A percentile compares a stretch with the other conserved stretches of the same genome.
Evolutionary conservation across 208 protist species (phyloP).

Genomic region (Crithidia expoeki): DNA sequence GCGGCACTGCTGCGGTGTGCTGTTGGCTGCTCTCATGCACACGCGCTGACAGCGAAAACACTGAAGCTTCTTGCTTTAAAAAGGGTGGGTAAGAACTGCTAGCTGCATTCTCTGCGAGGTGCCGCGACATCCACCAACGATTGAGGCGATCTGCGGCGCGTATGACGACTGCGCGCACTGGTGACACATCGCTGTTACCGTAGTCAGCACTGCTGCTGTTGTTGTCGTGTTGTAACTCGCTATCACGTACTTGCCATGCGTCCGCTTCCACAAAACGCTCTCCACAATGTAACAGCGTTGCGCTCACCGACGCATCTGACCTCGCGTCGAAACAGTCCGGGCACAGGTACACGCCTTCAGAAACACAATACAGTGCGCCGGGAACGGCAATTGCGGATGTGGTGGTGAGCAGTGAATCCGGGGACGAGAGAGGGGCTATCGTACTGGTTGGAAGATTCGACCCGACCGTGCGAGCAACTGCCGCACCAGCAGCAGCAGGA

Average conservation of each 20-base stretch:
- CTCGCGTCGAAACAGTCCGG: constrained; percentile 6
- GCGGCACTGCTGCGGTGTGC: background rate
- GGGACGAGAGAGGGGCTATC: too few relatives aligned
- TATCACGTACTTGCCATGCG: constrained; percentile 11
- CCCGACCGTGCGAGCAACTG: too few relatives aligned
- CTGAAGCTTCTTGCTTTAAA: too few relatives aligned
- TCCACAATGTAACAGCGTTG: too few relatives aligned
- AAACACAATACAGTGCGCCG: constrained; percentile 19
- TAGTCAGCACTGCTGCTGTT: background rate
- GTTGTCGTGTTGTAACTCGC: background rate
- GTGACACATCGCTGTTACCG: background rate
- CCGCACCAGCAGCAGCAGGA: background rate
- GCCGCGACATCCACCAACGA: constrained; percentile 15
- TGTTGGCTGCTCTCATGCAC: background rate
- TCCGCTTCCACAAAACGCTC: background rate
- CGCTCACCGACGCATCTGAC: background rate
- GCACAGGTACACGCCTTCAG: constrained; percentile 29
- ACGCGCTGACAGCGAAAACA: background rate
- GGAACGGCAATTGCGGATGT: background rate
- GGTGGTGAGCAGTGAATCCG: background rate
- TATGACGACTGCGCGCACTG: background rate
- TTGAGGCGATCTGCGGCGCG: constrained; percentile 4
- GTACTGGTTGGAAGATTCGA: too few relatives aligned
- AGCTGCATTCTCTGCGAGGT: constrained; percentile 5
- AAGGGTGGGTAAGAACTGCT: too few relatives aligned